A percentile compares a stretch with the other conserved stretches of the same genome.
phyloP scores from a whole-genome alignment of 2,329 filamentous ascomycete genomes.

The Claviceps arundinis region DNA sequence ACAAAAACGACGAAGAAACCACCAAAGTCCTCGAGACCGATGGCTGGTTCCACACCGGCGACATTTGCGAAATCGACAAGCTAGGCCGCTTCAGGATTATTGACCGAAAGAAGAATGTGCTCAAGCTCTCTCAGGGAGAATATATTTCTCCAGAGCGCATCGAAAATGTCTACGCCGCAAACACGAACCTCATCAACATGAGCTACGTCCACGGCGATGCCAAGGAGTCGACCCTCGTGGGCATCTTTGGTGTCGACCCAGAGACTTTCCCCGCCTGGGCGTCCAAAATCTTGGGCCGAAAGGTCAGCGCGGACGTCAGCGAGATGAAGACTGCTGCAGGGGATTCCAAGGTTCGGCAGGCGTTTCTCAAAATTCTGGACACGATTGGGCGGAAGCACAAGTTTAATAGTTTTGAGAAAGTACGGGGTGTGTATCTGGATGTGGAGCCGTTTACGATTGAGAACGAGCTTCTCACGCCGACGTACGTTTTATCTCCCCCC shows the following conservation, averaged over 20 bases:
- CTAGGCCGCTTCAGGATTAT: slow-evolving; percentile 83
- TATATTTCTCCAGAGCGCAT: slow-evolving; percentile 96
- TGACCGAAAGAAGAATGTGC: slow-evolving; percentile 96
- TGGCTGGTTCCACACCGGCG: slow-evolving; percentile 95
- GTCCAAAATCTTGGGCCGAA: slow-evolving; percentile 58
- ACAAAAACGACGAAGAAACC: slow-evolving; percentile 81
- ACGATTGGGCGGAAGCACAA: slow-evolving; percentile 68
- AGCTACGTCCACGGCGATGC: slow-evolving; percentile 88
- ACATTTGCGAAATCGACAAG: slow-evolving; percentile 76
- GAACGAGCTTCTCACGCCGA: slow-evolving; percentile 79
- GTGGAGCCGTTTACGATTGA: slow-evolving; percentile 88
- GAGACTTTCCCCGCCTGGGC: slow-evolving; percentile 72
- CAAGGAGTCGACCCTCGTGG: slow-evolving; percentile 69
- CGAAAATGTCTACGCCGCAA: slow-evolving; percentile 85
- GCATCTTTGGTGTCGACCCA: slow-evolving; percentile 77
- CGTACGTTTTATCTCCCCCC: slow-evolving; percentile 44
- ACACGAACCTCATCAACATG: slow-evolving; percentile 61
- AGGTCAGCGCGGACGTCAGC: slow-evolving; percentile 49
- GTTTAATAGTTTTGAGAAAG: slow-evolving; percentile 82
- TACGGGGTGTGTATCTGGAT: slow-evolving; percentile 60
- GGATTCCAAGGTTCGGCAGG: slow-evolving; percentile 58
- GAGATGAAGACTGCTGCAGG: slow-evolving; percentile 53
- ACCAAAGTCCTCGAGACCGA: slow-evolving; percentile 68
- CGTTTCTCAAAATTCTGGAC: slow-evolving; percentile 67
- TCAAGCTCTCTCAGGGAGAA: slow-evolving; percentile 94